Conservation (phyloP, 2,329 filamentous ascomycete species). For the Curvularia eragrostidis region DNA sequence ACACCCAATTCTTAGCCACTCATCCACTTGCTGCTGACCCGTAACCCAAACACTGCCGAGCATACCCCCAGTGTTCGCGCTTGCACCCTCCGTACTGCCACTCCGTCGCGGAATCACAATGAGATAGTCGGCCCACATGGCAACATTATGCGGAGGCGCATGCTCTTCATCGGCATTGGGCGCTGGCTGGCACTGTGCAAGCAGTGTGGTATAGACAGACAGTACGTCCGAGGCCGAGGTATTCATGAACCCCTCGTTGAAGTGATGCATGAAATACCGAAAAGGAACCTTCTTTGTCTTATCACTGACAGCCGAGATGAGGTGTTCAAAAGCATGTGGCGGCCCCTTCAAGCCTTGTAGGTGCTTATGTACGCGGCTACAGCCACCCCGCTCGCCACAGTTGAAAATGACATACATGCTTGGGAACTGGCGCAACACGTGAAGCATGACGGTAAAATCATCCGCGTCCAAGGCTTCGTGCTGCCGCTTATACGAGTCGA, state of each 20-base stretch:
- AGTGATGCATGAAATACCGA: constrained; percentile 43
- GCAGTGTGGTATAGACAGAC: constrained; percentile 28
- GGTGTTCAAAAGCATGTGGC: constrained; percentile 40
- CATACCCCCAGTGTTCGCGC: constrained; percentile 58
- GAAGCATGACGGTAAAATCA: constrained; percentile 53
- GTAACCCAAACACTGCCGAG: constrained; percentile 54
- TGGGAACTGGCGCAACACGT: constrained; percentile 39
- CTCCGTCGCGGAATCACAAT: constrained; percentile 56
- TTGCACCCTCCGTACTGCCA: constrained; percentile 46
- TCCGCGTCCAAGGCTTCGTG: constrained; percentile 50
- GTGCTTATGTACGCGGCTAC: constrained; percentile 59
- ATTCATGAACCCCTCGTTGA: constrained; percentile 27
- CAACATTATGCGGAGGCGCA: constrained; percentile 56
- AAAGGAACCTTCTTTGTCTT: constrained; percentile 44
- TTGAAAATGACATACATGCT: constrained; percentile 57
- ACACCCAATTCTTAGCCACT: constrained; percentile 51
- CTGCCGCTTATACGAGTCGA: constrained; percentile 57
- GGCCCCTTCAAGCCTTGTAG: constrained; percentile 52
- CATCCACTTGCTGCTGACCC: constrained; percentile 43
- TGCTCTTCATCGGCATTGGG: constrained; percentile 20
- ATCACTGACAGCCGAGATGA: constrained; percentile 28
- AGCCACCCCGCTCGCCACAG: constrained; percentile 54
- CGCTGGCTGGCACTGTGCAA: constrained; percentile 19
- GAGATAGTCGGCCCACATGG: constrained; percentile 55
- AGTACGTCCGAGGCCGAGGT: constrained; percentile 20